Evolutionary conservation across 2,329 filamentous ascomycete genomes (phyloP), one percentile per base, ranked within the genome.

Genomic region (Microdochium trichocladiopsis): DNA sequence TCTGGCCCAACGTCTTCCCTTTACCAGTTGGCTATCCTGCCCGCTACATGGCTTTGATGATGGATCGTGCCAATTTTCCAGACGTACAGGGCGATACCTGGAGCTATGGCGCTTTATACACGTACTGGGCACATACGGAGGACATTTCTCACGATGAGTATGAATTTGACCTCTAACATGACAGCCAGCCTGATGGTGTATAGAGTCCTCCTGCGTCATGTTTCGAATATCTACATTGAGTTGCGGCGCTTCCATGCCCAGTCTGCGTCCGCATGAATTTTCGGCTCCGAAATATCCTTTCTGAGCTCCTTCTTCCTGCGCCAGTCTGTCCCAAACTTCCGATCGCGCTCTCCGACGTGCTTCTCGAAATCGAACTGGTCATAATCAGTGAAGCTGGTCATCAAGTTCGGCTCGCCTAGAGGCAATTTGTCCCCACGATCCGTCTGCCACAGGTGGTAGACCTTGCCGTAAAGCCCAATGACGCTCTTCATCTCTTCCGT

Each of bases 381-480:
- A n/a, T 72, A 67, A 1, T 63, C 68, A 2, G 74, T 78, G 54
- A 74, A 77, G 60, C 76, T 79, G 11, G 72, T 78, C 78, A 81
- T 81, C 6, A 82, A 66, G 60, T 75, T 71, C 9, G 79, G 78
- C 56, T 73, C 69, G 0, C 78, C 79, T 2, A 82, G 58, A 0
- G 78, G 78, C 25, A 82, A 55, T 54, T 64, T 62, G 61, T 93
- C 82, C 0, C 88, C 88, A 5, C 80, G 74, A 69, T 95, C 90
- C 16, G 86, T 82, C 76, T 95, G 88, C 90, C 91, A 95, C 43
- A 94, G 74, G 65, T 95, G 90, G 66, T 87, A 94, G 1, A 86
- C 82, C 65, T 95, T 95, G 10, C 90, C 90, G 62, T 95, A 95
- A 2, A 94, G 66, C 1, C 79, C 75, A 3, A 90, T 71, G 0